phyloP scores from a whole-genome alignment of 148 eudicot species.

The Vaccinium corymbosum region DNA sequence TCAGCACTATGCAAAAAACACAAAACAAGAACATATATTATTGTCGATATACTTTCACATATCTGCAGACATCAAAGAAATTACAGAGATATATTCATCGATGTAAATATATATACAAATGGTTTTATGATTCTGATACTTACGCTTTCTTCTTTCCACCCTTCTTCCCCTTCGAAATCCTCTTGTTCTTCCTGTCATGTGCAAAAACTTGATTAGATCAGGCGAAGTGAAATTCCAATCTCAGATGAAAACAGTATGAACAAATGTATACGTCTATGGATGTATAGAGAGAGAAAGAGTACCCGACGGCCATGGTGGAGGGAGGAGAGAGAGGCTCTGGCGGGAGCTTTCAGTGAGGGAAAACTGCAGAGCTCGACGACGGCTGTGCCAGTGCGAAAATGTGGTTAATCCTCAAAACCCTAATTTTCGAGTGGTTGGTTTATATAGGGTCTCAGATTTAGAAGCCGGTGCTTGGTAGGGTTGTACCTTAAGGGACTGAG shows the following conservation, averaged over 20 bases:
- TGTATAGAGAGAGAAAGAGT: background rate
- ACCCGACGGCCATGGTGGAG: constrained; percentile 44
- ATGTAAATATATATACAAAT: background rate
- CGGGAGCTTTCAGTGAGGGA: background rate
- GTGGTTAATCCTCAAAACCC: background rate
- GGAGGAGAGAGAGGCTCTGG: background rate
- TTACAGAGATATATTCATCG: too few relatives aligned
- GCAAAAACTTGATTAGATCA: background rate
- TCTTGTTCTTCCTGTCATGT: constrained; percentile 48
- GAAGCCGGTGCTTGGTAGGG: background rate
- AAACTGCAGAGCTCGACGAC: background rate
- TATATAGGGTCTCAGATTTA: constrained; percentile 3
- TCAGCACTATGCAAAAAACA: constrained; percentile 29
- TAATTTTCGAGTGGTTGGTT: background rate
- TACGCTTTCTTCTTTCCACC: constrained; percentile 43
- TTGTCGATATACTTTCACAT: too few relatives aligned
- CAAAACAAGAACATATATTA: too few relatives aligned
- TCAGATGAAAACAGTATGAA: too few relatives aligned
- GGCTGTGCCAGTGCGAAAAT: background rate
- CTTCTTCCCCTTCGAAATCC: constrained; percentile 37
- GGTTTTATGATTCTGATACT: constrained; percentile 16
- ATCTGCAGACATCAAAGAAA: too few relatives aligned
- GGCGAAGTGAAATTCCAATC: background rate
- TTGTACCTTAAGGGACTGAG: background rate
- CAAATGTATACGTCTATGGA: background rate